Evolutionary conservation across 2,329 filamentous ascomycete species (phyloP).

Genomic region (Annulohypoxylon truncatum): DNA sequence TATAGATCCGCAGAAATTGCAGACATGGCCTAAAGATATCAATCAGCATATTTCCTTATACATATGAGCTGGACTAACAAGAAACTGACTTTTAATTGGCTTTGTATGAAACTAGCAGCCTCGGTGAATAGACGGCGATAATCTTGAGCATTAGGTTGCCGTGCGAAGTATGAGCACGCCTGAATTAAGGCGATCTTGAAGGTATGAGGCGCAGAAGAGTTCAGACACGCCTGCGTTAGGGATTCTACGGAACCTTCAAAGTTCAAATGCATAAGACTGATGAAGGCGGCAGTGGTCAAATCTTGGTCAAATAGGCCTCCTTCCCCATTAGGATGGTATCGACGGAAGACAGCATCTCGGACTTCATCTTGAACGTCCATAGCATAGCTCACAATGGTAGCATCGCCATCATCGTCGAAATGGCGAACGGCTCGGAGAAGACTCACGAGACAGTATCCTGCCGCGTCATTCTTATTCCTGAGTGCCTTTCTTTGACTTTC

Average conservation of each 20-base stretch:
- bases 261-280: conserved; percentile 71
- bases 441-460: conserved; percentile 73
- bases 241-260: conserved; percentile 68
- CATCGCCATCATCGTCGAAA: conserved; percentile 72
- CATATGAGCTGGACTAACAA: conserved; percentile 12
- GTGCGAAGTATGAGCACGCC: conserved; percentile 71
- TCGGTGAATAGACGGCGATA: conserved; percentile 68
- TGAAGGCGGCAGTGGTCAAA: conserved; percentile 74
- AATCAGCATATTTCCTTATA: conserved; percentile 21
- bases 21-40: conserved; percentile 52
- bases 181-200: conserved; percentile 74
- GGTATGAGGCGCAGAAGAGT: conserved; percentile 64
- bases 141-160: conserved; percentile 59
- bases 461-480: conserved; percentile 73
- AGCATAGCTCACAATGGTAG: conserved; percentile 73
- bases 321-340: conserved; percentile 60
- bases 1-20: conserved; percentile 54
- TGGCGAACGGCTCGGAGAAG: conserved; percentile 72
- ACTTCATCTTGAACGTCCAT: conserved; percentile 78
- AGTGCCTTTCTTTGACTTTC: conserved; percentile 72
- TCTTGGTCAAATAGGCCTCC: conserved; percentile 69
- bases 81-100: conserved; percentile 64
- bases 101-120: conserved; percentile 67
- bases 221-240: conserved; percentile 67
- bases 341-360: conserved; percentile 72